Percentiles rank a stretch among this genome's conserved stretches.
Evolutionary conservation across 2,329 filamentous ascomycete genomes (phyloP).

Genomic region (Venturia oleaginea): DNA sequence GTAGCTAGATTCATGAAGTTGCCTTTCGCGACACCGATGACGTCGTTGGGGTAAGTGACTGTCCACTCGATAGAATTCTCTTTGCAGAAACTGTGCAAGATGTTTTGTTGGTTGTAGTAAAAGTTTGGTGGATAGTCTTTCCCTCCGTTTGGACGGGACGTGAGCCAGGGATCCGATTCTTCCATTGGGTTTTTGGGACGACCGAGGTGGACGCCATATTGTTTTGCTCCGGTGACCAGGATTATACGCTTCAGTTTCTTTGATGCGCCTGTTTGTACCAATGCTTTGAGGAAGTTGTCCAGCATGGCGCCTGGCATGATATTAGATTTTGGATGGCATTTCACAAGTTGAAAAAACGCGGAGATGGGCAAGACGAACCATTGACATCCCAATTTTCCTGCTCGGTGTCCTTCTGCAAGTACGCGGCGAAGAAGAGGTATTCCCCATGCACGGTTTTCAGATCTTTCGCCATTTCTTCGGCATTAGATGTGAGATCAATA

Average conservation of each 20-base stretch:
- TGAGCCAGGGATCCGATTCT: constrained; percentile 39
- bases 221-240: constrained; percentile 41
- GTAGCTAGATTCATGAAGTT: constrained; percentile 30
- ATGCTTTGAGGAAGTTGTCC: constrained; percentile 38
- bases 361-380: constrained; percentile 13
- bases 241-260: constrained; percentile 39
- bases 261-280: constrained; percentile 34
- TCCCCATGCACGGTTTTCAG: constrained; percentile 29
- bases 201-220: constrained; percentile 46
- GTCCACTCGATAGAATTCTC: constrained; percentile 31
- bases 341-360: neutral
- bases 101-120: constrained; percentile 43
- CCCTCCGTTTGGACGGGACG: constrained; percentile 19
- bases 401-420: constrained; percentile 30
- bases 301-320: constrained; percentile 32
- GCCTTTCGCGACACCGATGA: constrained; percentile 34
- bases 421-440: constrained; percentile 37
- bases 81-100: constrained; percentile 28
- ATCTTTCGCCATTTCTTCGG: constrained; percentile 30
- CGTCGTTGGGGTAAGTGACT: constrained; percentile 37
- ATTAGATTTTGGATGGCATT: neutral
- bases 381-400: constrained; percentile 31
- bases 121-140: constrained; percentile 34
- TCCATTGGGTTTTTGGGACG: constrained; percentile 38
- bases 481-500: constrained; percentile 29